Base-by-base conservation (phyloP, 1,284 basidiomycete genomes). In the Sphaerobolus stellatus region DNA sequence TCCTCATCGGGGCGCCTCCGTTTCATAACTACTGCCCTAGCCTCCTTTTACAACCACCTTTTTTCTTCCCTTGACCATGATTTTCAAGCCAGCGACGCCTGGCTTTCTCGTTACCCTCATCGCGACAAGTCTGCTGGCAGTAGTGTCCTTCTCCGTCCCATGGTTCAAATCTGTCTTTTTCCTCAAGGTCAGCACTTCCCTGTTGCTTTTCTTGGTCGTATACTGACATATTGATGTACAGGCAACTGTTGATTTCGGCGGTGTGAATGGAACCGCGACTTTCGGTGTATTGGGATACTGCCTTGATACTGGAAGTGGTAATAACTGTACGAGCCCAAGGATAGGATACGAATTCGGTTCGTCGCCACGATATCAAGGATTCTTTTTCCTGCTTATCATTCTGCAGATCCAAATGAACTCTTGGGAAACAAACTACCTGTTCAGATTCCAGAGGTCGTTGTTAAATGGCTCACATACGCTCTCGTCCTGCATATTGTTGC, bases 231-330 rank as follows among this genome's bases (percentile, higher is more conserved):
- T 18, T 3, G 7, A n/a, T n/a, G 14, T 29, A 20, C 38, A 54
- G 65, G 93, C 91, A 1, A 79, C 72, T 1, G 79, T 91, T 54
- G 63, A 74, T 1, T 69, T 73, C 5, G 71, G 76, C 27, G 72
- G 75, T 22, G 66, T 78, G 43, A 75, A 71, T 46, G 91, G 89
- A 16, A 73, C 76, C 2, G 80, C 94, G 41, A 88, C 82, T 0
- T 88, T 96, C 64, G 93, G 93, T 1, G 91, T 90, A 0, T 70
- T 95, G 43, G 93, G 93, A 0, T 96, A 92, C 63, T 96, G 93
- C 66, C 49, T 86, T 4, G 71, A 84, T 43, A 64, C 85, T 3
- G 62, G 66, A 1, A 75, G 75, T 13, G 50, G 56, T 3, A 81
- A 79, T n/a, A 85, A 74, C 13, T 96, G 93, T 70, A 87, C 87